Percentiles rank a stretch among this genome's conserved stretches.
phyloP scores from a whole-genome alignment of 2,329 filamentous ascomycete species.

The Xenoacremonium recifei region DNA sequence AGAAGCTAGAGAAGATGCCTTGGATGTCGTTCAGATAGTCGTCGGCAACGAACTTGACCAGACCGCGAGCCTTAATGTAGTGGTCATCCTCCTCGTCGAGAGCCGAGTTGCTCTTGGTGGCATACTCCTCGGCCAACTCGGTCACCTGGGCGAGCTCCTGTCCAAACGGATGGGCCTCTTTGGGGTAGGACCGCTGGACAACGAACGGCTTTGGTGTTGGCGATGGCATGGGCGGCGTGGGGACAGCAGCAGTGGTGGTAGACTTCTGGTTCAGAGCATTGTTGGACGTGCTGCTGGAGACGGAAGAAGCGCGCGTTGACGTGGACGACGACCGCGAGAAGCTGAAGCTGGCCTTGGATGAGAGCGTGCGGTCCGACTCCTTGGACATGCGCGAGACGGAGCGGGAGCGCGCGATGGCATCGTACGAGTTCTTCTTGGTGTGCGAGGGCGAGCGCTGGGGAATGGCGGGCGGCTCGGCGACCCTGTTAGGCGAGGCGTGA shows the following conservation, averaged over 20 bases:
- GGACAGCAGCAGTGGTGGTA: slow-evolving; percentile 26
- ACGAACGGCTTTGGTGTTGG: slow-evolving; percentile 31
- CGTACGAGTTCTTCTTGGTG: slow-evolving; percentile 79
- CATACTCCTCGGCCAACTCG: slow-evolving; percentile 88
- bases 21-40: slow-evolving; percentile 85
- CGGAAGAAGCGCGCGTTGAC: slow-evolving; percentile 50
- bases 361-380: slow-evolving; percentile 51
- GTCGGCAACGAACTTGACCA: slow-evolving; percentile 71
- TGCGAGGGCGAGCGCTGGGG: slow-evolving; percentile 81
- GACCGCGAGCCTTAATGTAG: slow-evolving; percentile 65
- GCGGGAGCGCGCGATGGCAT: slow-evolving; percentile 66
- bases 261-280: slow-evolving; percentile 26
- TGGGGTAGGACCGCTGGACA: slow-evolving; percentile 32
- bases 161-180: slow-evolving; percentile 72
- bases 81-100: slow-evolving; percentile 65
- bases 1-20: slow-evolving; percentile 62
- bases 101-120: slow-evolving; percentile 57
- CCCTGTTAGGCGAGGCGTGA: slow-evolving; percentile 26
- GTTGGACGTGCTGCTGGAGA: slow-evolving; percentile 39
- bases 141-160: slow-evolving; percentile 89
- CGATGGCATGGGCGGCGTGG: slow-evolving; percentile 28
- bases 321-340: slow-evolving; percentile 58
- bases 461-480: slow-evolving; percentile 52
- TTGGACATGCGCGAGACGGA: slow-evolving; percentile 61
- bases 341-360: slow-evolving; percentile 55